Evolutionary conservation across 139 green algal species (phyloP).

Genomic region (Bryopsis sp.): DNA sequence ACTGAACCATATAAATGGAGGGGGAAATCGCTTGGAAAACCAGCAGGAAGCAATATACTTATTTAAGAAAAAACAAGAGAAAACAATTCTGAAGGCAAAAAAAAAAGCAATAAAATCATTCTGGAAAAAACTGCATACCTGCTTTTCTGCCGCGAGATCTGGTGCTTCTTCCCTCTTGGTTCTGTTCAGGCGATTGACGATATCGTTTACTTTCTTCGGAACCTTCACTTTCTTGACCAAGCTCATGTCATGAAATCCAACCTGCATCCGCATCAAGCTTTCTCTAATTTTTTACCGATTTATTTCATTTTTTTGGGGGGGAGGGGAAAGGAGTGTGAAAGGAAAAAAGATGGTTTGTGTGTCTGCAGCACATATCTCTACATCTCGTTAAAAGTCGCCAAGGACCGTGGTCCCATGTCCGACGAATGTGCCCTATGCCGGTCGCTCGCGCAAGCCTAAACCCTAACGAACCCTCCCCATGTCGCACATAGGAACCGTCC

Average conservation of each 20-base stretch:
- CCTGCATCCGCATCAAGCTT: constrained; percentile 34
- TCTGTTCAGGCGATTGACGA: constrained; percentile 91
- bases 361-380: no score
- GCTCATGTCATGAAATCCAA: constrained; percentile 78
- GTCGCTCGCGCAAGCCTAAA: no score
- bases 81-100: background rate
- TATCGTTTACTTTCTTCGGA: constrained; percentile 69
- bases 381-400: no score
- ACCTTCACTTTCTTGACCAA: constrained; percentile 57
- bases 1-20: constrained; percentile 16
- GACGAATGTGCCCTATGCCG: no score
- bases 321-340: no score
- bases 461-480: no score
- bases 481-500: no score
- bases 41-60: constrained; percentile 13
- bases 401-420: no score
- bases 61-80: constrained; percentile 6
- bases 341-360: no score
- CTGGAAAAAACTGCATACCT: constrained; percentile 25
- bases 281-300: background rate
- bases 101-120: background rate
- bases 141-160: constrained; percentile 66
- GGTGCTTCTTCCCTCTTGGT: constrained; percentile 69
- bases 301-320: no score
- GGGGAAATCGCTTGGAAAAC: background rate